Base-by-base conservation (phyloP, 2,329 filamentous ascomycete genomes). In the Trichophyton verrucosum region DNA sequence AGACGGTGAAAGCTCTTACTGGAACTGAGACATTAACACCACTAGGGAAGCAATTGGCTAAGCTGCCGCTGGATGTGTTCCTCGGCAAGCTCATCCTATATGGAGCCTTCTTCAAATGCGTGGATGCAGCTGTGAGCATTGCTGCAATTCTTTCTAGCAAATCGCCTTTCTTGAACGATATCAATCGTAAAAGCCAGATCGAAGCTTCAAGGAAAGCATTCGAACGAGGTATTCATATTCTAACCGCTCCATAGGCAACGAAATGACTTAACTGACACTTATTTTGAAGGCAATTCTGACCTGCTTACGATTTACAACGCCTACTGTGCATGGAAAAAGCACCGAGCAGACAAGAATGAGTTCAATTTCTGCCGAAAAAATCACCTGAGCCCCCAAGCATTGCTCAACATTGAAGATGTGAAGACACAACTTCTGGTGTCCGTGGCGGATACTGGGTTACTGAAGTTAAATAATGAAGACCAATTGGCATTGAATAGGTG, bases 81-180 rank as follows among this genome's bases (percentile, higher is more conserved):
- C 80, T 99, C 0, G 92, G 92, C 17, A 99, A 99, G 72, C 81
- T 99, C 42, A 89, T 96, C 53, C 80, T 99, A 3, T 81, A 95
- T 40, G 90, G 91, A 0, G 85, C 86, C 3, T 84, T 95, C 44
- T 96, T 96, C 76, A 87, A 87, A 68, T 97, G 92, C 68, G 80
- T 97, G 2, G 94, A 99, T 73, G 91, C 92, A 72, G 85, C 89
- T 15, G 82, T 97, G 59, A 97, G 91, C 1, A 88, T 95, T 61
- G 94, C 95, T 5, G 92, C 94, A 6, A 92, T 96, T 27, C 76
- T 99, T 0, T 96, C 91, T 1, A 95, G 91, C 30, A 99, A 97
- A 71, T 95, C 91, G 0, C 94, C 92, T 0, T 97, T 97, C 71
- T 81, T 92, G 0, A 87, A 88, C 1, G 88, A 91, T 0, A 90